Conservation (phyloP, 2,329 filamentous ascomycete species). For the Ilyonectria robusta region DNA sequence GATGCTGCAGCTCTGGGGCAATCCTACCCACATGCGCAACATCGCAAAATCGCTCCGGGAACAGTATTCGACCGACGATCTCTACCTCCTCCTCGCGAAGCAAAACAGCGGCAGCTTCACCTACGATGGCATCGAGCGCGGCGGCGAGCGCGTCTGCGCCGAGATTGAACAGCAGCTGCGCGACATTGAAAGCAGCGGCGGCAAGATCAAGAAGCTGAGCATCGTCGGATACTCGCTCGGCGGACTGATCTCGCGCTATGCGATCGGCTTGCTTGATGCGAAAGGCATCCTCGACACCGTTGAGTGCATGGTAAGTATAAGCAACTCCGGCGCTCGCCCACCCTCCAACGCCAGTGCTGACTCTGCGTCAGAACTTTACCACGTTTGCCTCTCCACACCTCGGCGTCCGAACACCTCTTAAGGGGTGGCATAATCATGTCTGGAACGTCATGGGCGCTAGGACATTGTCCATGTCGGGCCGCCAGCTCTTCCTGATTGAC, state of each 20-base stretch:
- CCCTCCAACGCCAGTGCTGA: slow-evolving; percentile 24
- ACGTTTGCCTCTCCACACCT: slow-evolving; percentile 91
- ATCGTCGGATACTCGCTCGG: slow-evolving; percentile 92
- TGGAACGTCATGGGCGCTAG: slow-evolving; percentile 90
- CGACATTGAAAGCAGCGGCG: slow-evolving; percentile 71
- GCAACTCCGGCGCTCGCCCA: not conserved
- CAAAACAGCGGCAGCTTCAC: slow-evolving; percentile 81
- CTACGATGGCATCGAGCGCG: slow-evolving; percentile 78
- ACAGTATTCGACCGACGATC: slow-evolving; percentile 71
- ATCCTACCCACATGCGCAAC: slow-evolving; percentile 79
- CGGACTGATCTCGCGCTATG: slow-evolving; percentile 88
- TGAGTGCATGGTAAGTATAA: slow-evolving; percentile 76
- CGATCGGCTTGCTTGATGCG: slow-evolving; percentile 85
- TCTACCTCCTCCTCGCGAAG: slow-evolving; percentile 80
- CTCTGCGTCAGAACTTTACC: slow-evolving; percentile 80
- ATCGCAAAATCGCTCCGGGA: slow-evolving; percentile 76
- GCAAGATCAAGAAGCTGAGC: slow-evolving; percentile 85
- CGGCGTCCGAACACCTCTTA: slow-evolving; percentile 79
- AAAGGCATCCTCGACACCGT: slow-evolving; percentile 85
- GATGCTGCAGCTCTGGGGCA: slow-evolving; percentile 77
- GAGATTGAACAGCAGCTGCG: slow-evolving; percentile 77
- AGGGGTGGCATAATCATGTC: slow-evolving; percentile 75
- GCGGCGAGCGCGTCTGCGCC: slow-evolving; percentile 76
- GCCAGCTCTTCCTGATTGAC: slow-evolving; percentile 91
- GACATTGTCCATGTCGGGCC: slow-evolving; percentile 85